These are phyloP conservation scores for Ceratobasidium sp. DNA, from an alignment of 1,284 basidiomycete genomes.

Conservation along the genomic window DNA sequence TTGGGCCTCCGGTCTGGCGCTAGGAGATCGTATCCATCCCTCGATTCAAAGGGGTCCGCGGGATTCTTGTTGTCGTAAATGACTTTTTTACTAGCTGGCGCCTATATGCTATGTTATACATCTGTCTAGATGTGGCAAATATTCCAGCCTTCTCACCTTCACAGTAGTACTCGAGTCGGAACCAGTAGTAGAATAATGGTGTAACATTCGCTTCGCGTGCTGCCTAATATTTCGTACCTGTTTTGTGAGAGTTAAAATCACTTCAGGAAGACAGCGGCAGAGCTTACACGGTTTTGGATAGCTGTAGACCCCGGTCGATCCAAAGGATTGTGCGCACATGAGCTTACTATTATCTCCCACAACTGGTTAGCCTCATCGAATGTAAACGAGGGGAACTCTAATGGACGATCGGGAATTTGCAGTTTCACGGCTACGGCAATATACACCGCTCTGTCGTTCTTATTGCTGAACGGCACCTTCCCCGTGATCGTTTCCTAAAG, in stretches of 20 bases:
- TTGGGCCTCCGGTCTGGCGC: slow-evolving; percentile 34
- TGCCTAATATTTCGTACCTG: too few species aligned
- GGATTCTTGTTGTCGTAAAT: too few species aligned
- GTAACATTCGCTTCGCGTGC: too few species aligned
- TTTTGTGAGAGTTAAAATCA: too few species aligned
- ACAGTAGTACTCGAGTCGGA: too few species aligned
- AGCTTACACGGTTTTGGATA: not conserved
- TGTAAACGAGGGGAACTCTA: not conserved
- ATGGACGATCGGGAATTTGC: not conserved
- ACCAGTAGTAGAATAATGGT: too few species aligned
- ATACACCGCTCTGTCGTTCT: not conserved
- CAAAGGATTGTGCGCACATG: not conserved
- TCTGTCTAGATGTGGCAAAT: too few species aligned
- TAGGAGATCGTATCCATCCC: not conserved
- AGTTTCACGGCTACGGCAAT: not conserved
- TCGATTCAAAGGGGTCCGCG: too few species aligned
- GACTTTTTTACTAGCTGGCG: too few species aligned
- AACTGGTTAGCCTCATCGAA: not conserved
- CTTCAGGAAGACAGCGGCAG: too few species aligned
- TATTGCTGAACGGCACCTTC: not conserved
- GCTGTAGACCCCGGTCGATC: not conserved
- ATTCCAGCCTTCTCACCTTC: too few species aligned
- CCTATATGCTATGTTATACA: too few species aligned
- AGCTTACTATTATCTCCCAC: not conserved
- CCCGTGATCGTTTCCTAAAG: slow-evolving; percentile 7